Evolutionary conservation across 306 rosid species (phyloP), one percentile per base, ranked within the genome.

Genomic region (Prunus dulcis): DNA sequence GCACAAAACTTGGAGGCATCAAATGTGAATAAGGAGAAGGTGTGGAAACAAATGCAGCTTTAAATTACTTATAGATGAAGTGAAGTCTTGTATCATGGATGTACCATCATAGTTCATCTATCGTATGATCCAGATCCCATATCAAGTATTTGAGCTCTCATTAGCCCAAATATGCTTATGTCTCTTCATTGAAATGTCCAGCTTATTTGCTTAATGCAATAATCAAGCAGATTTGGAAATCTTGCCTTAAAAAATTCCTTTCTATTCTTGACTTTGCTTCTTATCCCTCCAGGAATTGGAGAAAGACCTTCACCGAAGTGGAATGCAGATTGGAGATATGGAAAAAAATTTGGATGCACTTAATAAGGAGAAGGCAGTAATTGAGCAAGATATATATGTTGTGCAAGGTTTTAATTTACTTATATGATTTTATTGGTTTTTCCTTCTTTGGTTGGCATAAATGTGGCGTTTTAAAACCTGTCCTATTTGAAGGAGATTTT

Each of bases 341-440:
- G 88, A 90, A 81, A 25, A 18, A 8, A 0, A 0, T 10, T 71
- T 81, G 66, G 11, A 6, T 18, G 0, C 0, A 1, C 55, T 9
- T 11, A 18, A 18, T 1, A 34, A 71, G 28, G 0, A 2, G 30
- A 88, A 85, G 83, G 79, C 53, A 46, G 57, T 19, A 51, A 50
- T 27, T 12, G 83, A 86, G 82, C 70, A 30, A 68, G 81, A 68
- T 38, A 32, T 82, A 12, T 51, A 34, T 64, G 55, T 5, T 34
- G 61, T 86, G 57, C 87, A 46, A 88, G 92, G 96, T 90, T 78
- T 67, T 70, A 22, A 56, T 19, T 69, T 27, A 52, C 69, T 50
- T 61, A 23, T 61, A 23, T 27, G n/a, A 41, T 41, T 28, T 72
- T 20, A 19, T 56, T 52, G 12, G 13, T 25, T 66, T 81, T 34